phyloP scores from a whole-genome alignment of 1,139 yeast genomes.

The Maudiozyma humilis region DNA sequence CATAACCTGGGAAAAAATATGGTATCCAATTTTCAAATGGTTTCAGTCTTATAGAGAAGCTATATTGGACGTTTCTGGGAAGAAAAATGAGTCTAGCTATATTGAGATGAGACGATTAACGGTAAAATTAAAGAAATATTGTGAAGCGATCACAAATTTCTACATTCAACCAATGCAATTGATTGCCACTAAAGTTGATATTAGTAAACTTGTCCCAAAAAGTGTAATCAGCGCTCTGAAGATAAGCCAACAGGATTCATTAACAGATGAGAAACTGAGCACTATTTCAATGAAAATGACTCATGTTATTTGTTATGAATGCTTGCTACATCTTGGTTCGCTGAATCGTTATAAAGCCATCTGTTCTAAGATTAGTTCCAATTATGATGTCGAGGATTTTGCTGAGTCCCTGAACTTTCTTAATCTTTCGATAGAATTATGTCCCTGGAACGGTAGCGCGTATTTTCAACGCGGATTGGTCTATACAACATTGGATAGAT shows the following conservation, averaged over 20 bases:
- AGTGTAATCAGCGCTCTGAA: background rate
- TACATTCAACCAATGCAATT: constrained; percentile 32
- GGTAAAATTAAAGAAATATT: constrained; percentile 43
- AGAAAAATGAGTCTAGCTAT: constrained; percentile 23
- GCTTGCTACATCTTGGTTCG: constrained; percentile 51
- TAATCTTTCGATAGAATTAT: constrained; percentile 43
- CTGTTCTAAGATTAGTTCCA: constrained; percentile 39
- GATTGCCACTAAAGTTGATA: constrained; percentile 10
- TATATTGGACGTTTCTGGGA: constrained; percentile 15
- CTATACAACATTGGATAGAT: constrained; percentile 36
- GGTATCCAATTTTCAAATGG: constrained; percentile 54
- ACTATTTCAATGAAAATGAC: too few relatives aligned
- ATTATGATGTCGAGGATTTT: constrained; percentile 34
- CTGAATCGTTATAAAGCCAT: constrained; percentile 49
- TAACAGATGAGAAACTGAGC: background rate
- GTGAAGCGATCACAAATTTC: constrained; percentile 40
- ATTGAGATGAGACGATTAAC: constrained; percentile 54
- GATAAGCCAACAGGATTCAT: background rate
- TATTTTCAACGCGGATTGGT: constrained; percentile 55
- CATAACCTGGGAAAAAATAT: constrained; percentile 51
- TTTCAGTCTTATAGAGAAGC: constrained; percentile 30
- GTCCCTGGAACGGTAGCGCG: constrained; percentile 63
- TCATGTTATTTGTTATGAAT: constrained; percentile 49
- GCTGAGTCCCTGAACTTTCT: constrained; percentile 43
- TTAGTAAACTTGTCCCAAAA: constrained; percentile 15